Conservation (phyloP, 805 yeast species). For the Suhomyces xylopsoci region DNA sequence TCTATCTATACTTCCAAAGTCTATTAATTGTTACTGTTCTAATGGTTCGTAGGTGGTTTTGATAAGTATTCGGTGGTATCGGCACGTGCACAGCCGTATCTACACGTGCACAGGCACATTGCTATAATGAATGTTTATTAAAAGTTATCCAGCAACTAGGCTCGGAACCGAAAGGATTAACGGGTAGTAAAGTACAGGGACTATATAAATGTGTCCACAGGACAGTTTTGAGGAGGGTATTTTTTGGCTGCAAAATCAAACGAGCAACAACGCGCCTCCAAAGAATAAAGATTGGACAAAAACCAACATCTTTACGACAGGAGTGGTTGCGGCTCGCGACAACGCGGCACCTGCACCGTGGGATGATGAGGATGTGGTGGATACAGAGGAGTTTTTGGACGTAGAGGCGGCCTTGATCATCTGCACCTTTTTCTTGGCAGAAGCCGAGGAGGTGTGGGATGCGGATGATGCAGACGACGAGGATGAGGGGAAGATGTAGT, state of each 20-base stretch:
- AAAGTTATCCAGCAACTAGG: neutral
- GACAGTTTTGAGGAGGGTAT: neutral
- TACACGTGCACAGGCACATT: neutral
- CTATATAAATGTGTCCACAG: neutral
- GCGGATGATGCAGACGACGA: conserved; percentile 9
- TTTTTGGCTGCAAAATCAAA: conserved; percentile 4
- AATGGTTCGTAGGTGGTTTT: neutral
- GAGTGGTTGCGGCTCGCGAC: neutral
- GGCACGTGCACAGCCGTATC: neutral
- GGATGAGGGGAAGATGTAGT: conserved; percentile 27
- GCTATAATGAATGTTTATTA: neutral
- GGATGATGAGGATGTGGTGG: conserved; percentile 1
- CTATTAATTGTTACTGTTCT: neutral
- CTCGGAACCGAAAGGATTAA: neutral
- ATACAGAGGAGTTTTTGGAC: conserved; percentile 1
- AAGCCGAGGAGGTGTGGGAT: conserved; percentile 1
- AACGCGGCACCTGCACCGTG: conserved; percentile 1
- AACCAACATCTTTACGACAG: conserved; percentile 9
- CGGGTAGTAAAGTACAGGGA: neutral
- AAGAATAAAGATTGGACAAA: conserved; percentile 19
- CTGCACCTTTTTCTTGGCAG: conserved; percentile 7
- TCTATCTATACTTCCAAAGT: too few relatives aligned
- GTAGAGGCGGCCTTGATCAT: conserved; percentile 4
- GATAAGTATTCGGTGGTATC: neutral
- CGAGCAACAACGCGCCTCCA: conserved; percentile 20